Percentiles rank a stretch among this genome's conserved stretches.
Evolutionary conservation across 192 early-diverging fungal species (phyloP).

Genomic region (Allomyces javanicus): DNA sequence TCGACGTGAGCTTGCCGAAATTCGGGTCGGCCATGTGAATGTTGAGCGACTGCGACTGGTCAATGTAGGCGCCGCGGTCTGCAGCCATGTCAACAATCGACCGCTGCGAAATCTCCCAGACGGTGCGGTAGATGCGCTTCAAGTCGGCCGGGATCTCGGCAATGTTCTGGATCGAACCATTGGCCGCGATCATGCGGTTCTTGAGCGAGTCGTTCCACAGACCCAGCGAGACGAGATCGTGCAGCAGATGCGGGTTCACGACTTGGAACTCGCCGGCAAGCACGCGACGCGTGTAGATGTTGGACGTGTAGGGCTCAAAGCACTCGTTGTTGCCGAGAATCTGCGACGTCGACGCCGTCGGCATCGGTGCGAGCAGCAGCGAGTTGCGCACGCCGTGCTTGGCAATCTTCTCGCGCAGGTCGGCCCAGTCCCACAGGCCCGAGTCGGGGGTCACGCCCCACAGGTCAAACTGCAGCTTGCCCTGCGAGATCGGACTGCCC

Average conservation of each 20-base stretch:
- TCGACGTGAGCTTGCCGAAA: constrained; percentile 81
- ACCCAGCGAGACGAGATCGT: constrained; percentile 78
- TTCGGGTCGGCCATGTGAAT: constrained; percentile 87
- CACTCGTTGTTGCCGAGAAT: constrained; percentile 97
- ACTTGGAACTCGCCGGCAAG: constrained; percentile 96
- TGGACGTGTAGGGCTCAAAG: constrained; percentile 80
- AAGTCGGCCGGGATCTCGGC: constrained; percentile 58
- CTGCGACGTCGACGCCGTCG: constrained; percentile 89
- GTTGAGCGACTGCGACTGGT: constrained; percentile 90
- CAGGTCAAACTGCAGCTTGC: constrained; percentile 82
- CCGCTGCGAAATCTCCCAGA: constrained; percentile 86
- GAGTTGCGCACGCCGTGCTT: constrained; percentile 81
- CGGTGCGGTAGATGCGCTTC: constrained; percentile 92
- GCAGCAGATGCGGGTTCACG: constrained; percentile 88
- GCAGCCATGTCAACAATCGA: constrained; percentile 90
- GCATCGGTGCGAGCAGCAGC: constrained; percentile 90
- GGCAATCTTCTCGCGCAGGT: constrained; percentile 53
- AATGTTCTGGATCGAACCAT: constrained; percentile 69
- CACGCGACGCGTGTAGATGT: constrained; percentile 92
- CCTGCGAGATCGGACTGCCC: constrained; percentile 76
- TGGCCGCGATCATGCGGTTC: constrained; percentile 80
- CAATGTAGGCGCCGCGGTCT: constrained; percentile 90
- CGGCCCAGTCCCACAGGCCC: constrained; percentile 80
- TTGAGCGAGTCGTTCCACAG: constrained; percentile 90
- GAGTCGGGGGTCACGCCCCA: constrained; percentile 56